Percentiles rank a stretch among this genome's conserved stretches.
Conservation (phyloP, 164 flowering plant species). For the Piper longum region DNA sequence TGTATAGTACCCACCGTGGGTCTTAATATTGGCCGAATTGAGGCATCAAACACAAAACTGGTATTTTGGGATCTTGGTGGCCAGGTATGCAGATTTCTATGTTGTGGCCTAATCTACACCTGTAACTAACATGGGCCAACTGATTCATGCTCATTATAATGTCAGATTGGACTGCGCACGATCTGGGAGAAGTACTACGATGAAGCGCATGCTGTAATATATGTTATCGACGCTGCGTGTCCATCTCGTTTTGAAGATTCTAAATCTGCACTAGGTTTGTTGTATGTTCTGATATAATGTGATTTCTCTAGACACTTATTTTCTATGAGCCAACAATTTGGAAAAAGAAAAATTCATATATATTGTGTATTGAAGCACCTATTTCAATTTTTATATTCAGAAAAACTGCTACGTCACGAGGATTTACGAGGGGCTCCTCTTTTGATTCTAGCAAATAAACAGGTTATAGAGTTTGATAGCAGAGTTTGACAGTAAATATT, state of each 20-base stretch:
- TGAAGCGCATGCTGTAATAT: conserved; percentile 94
- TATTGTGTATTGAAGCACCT: conserved; percentile 3
- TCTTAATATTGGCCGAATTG: conserved; percentile 86
- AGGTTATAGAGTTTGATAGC: conserved; percentile 27
- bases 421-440: conserved; percentile 96
- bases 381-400: conserved; percentile 24
- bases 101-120: neutral
- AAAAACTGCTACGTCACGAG: conserved; percentile 76
- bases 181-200: conserved; percentile 99
- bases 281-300: neutral
- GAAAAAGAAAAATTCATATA: neutral
- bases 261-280: conserved; percentile 85
- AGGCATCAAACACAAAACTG: conserved; percentile 71
- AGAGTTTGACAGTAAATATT: no score
- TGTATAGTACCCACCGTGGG: conserved; percentile 98
- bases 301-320: no score
- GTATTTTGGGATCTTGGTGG: conserved; percentile 99
- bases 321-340: no score
- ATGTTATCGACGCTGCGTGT: conserved; percentile 81
- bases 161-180: conserved; percentile 85
- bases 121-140: neutral
- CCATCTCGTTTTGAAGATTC: conserved; percentile 96
- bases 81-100: conserved; percentile 41
- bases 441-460: conserved; percentile 86
- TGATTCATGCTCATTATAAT: neutral